phyloP scores from a whole-genome alignment of 2,329 filamentous ascomycete genomes.

The Fusarium setosum region DNA sequence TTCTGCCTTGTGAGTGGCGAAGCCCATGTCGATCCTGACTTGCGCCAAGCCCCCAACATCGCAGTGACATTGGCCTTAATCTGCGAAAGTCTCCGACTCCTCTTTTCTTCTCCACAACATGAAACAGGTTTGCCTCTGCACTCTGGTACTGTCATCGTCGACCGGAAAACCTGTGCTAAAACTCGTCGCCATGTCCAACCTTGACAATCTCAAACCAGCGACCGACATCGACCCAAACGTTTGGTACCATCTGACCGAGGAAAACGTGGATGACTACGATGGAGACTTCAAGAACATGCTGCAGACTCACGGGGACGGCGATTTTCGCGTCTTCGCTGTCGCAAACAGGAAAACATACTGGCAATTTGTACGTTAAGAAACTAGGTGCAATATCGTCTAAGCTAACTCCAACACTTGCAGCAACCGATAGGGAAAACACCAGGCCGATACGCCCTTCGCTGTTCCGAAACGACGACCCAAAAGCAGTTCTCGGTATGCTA shows the following conservation, averaged over 20 bases:
- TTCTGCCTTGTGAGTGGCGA: too few relatives aligned
- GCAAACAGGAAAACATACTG: conserved; percentile 2
- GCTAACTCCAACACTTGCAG: conserved; percentile 41
- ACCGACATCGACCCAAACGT: conserved; percentile 46
- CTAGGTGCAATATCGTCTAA: not conserved
- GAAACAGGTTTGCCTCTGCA: too few relatives aligned
- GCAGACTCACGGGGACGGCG: conserved; percentile 23
- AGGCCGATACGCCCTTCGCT: conserved; percentile 45
- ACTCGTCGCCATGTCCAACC: not conserved
- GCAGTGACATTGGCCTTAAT: too few relatives aligned
- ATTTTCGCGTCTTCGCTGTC: conserved; percentile 36
- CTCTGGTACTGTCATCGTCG: too few relatives aligned
- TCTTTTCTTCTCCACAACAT: too few relatives aligned
- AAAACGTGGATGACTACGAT: conserved; percentile 44
- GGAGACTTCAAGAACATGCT: conserved; percentile 35
- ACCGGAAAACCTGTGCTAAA: too few relatives aligned
- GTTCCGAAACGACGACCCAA: conserved; percentile 39
- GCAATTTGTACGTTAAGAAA: not conserved
- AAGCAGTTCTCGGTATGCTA: conserved; percentile 47
- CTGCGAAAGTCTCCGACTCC: too few relatives aligned
- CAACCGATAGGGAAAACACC: conserved; percentile 37
- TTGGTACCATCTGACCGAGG: conserved; percentile 49
- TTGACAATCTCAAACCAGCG: conserved; percentile 19
- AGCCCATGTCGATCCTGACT: too few relatives aligned
- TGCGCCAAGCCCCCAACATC: too few relatives aligned